Conservation (phyloP, 176 grass and related monocot genomes). For the Eremochloa ophiuroides region DNA sequence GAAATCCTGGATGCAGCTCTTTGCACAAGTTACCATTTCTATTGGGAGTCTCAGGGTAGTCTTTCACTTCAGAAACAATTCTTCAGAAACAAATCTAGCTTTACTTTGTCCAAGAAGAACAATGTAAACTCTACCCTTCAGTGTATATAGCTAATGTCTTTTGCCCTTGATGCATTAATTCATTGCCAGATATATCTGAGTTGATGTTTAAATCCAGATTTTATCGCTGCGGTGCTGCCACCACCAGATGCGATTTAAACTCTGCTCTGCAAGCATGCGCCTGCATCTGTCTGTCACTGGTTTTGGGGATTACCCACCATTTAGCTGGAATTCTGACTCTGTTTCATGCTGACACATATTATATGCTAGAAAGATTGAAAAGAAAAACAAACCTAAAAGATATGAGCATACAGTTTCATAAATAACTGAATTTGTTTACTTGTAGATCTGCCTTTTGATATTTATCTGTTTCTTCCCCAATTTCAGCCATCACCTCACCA, state of each 20-base stretch:
- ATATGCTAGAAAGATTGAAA: neutral
- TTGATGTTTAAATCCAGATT: neutral
- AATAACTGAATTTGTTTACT: neutral
- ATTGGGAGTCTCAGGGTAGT: neutral
- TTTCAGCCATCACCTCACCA: conserved; percentile 54
- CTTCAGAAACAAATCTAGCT: neutral
- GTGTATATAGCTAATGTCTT: neutral
- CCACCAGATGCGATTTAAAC: neutral
- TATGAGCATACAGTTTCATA: neutral
- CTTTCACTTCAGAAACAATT: conserved; percentile 1
- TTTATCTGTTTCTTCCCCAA: neutral
- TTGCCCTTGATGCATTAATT: neutral
- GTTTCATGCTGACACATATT: neutral
- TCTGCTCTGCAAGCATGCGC: neutral
- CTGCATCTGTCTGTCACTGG: neutral
- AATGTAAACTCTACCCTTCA: neutral
- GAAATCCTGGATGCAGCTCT: neutral
- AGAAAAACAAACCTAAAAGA: neutral
- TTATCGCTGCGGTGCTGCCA: no score
- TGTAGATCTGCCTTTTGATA: conserved; percentile 15
- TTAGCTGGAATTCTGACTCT: conserved; percentile 3
- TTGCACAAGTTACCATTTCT: neutral
- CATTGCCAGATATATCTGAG: neutral
- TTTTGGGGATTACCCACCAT: neutral
- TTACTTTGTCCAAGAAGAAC: neutral